Conservation (phyloP, 192 early-diverging fungal genomes). For the Entomortierella parvispora region DNA sequence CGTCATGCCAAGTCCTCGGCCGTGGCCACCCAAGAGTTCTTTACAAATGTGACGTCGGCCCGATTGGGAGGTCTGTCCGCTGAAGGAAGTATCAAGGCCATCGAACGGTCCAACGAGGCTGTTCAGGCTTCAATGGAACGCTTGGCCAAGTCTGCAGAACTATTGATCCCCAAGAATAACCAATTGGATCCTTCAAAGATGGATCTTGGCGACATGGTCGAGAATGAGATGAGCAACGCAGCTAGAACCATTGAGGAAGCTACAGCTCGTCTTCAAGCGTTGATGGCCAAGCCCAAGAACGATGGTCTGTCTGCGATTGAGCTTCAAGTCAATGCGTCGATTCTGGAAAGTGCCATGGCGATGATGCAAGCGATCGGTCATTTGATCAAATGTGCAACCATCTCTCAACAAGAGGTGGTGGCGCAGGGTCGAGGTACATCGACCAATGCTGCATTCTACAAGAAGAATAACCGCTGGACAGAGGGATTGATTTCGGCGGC, state of each 20-base stretch:
- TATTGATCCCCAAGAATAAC: constrained; percentile 70
- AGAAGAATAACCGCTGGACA: constrained; percentile 99
- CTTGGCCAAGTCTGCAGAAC: constrained; percentile 78
- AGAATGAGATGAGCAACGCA: constrained; percentile 90
- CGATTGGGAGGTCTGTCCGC: constrained; percentile 67
- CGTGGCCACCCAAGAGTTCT: constrained; percentile 75
- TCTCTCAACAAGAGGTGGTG: constrained; percentile 96
- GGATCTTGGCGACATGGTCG: constrained; percentile 89
- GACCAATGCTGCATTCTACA: constrained; percentile 90
- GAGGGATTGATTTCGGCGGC: constrained; percentile 98
- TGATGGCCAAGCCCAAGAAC: constrained; percentile 80
- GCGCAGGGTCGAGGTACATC: constrained; percentile 84
- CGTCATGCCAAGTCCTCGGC: constrained; percentile 73
- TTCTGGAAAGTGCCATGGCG: constrained; percentile 89
- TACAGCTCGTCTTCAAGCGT: constrained; percentile 76
- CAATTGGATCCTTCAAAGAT: constrained; percentile 60
- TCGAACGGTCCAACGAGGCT: constrained; percentile 76
- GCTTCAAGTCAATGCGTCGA: constrained; percentile 88
- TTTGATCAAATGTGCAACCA: constrained; percentile 92
- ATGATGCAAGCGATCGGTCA: constrained; percentile 94
- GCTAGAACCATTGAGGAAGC: constrained; percentile 93
- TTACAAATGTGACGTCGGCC: constrained; percentile 83
- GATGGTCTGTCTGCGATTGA: constrained; percentile 72
- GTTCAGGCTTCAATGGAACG: constrained; percentile 81
- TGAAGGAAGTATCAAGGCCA: constrained; percentile 73